A percentile compares a stretch with the other conserved stretches of the same genome.
Evolutionary conservation across 2,329 filamentous ascomycete genomes (phyloP).

Genomic region (Laburnicola sp.): DNA sequence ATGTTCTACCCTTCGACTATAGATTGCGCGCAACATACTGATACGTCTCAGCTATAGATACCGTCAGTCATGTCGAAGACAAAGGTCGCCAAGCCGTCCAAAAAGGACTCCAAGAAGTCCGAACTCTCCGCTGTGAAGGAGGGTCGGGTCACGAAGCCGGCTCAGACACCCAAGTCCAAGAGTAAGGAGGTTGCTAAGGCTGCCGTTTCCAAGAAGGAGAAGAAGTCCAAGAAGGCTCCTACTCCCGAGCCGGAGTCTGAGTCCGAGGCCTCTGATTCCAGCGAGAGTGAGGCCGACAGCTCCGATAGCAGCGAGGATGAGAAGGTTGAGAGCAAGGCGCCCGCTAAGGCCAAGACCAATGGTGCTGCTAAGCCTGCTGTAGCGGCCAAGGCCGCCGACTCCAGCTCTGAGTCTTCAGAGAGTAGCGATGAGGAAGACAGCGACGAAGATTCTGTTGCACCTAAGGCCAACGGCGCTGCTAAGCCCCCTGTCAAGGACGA

Average conservation of each 20-base stretch:
- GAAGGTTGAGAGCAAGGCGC: conserved; percentile 40
- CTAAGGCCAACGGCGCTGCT: conserved; percentile 7
- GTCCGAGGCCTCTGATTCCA: conserved; percentile 25
- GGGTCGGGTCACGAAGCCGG: conserved; percentile 68
- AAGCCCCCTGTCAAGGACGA: conserved; percentile 19
- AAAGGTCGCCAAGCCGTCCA: conserved; percentile 41
- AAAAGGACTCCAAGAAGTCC: conserved; percentile 65
- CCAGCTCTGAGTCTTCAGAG: conserved; percentile 33
- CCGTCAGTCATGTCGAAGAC: conserved; percentile 43
- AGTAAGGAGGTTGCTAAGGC: conserved; percentile 68
- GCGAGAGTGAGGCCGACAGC: conserved; percentile 23
- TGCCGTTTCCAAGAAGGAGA: conserved; percentile 50
- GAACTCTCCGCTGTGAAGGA: conserved; percentile 64
- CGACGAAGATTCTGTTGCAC: conserved; percentile 34
- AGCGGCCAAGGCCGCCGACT: conserved; percentile 43
- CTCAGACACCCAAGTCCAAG: conserved; percentile 67
- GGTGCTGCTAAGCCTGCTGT: conserved; percentile 33
- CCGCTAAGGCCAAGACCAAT: conserved; percentile 42
- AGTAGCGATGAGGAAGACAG: conserved; percentile 36
- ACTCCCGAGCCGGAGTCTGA: conserved; percentile 52
- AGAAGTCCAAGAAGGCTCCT: conserved; percentile 56
- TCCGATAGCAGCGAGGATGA: conserved; percentile 34
- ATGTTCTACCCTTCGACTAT: conserved; percentile 6
- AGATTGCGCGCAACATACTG: conserved; percentile 29
- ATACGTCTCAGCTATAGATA: conserved; percentile 36